Evolutionary conservation across 73 alveolate species (phyloP).

Genomic region (Tetrahymena elliotti): DNA sequence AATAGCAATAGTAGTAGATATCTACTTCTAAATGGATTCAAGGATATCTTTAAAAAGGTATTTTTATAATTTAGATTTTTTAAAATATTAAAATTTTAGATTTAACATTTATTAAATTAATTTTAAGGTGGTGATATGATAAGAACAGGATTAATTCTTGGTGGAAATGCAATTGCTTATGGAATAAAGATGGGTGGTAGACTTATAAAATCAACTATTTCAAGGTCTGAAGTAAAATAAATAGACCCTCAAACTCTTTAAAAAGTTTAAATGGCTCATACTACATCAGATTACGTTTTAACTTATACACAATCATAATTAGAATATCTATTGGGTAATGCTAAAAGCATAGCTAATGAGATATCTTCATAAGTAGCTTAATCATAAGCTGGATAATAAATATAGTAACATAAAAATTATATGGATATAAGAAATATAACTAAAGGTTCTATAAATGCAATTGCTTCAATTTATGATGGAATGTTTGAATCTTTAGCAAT

Average conservation of each 20-base stretch:
- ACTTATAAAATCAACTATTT: neutral
- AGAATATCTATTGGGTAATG: neutral
- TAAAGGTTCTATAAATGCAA: neutral
- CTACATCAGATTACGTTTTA: neutral
- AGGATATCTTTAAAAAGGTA: neutral
- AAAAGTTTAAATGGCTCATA: neutral
- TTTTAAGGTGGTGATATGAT: neutral
- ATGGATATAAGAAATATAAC: neutral
- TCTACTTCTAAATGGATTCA: neutral
- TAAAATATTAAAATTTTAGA: too few species aligned
- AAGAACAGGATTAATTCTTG: neutral
- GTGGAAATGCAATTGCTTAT: neutral
- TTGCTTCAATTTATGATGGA: neutral
- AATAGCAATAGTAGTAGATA: neutral
- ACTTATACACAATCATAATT: neutral
- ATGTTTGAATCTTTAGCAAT: neutral
- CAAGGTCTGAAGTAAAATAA: neutral
- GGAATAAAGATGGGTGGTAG: neutral
- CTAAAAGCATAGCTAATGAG: neutral
- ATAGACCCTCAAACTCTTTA: neutral
- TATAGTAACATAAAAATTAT: neutral
- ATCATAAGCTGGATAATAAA: neutral
- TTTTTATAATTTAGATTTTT: neutral
- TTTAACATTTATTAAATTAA: too few species aligned
- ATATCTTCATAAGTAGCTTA: neutral